Base-by-base conservation (phyloP, 2,329 filamentous ascomycete genomes). In the Neofusicoccum sp. region DNA sequence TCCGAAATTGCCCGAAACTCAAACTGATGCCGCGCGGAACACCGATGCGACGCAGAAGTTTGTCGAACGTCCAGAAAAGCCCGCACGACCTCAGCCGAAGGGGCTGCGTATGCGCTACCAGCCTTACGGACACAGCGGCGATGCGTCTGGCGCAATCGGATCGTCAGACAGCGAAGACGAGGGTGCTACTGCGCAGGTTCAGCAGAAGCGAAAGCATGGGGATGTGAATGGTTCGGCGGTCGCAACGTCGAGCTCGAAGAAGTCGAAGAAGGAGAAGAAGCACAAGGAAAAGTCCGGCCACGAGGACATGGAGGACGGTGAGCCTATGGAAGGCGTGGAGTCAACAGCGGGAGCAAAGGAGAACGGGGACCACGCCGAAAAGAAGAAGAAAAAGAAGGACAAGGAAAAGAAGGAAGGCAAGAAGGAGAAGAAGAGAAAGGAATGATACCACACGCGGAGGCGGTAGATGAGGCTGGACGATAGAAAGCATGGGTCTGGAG, bases 21-120 rank as follows among this genome's bases (percentile, higher is more conserved):
- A 74, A 75, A 78, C 73, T 65, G 78, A 73, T 68, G 74, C 64
- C 52, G 72, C 74, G 62, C 76, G 73, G 9, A 77, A 77, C 4
- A 78, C 76, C 43, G 73, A 71, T 64, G 76, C 76, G 12, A 75
- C 78, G 16, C 77, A 74, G 7, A 75, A 75, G 63, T 75, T 79
- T 29, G 81, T 79, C 28, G 78, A 81, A 52, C 78, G 81, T 2
- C 77, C 83, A 4, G 78, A 83, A 63, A 85, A 80, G 64, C 74
- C 81, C 1, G 79, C 86, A 54, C 84, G 88, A 64, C 80, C 84
- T 49, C 90, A 93, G 73, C 89, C 90, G 1, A 81, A 84, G 69
- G 88, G 87, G 6, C 77, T 93, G 61, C 86, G 83, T 69, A 84
- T 87, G 75, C 85, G 89, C 37, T 92, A 85, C 74, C 83, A 83